These are phyloP conservation scores for Cryoendolithus antarcticus DNA, from an alignment of 2,329 filamentous ascomycete species.

Conservation along the genomic window DNA sequence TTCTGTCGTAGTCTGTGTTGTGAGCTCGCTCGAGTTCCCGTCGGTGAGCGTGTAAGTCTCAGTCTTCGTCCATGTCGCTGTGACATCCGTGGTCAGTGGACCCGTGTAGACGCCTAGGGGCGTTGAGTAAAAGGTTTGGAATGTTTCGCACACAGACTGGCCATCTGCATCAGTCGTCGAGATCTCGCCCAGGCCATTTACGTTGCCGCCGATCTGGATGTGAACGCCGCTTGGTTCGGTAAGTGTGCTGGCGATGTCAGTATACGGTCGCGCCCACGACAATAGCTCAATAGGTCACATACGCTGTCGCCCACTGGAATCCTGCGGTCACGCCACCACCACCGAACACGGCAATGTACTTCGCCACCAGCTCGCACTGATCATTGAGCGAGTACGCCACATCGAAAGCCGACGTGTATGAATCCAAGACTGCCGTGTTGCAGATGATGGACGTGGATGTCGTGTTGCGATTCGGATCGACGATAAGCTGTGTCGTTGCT, in stretches of 20 bases:
- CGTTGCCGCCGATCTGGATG: not conserved
- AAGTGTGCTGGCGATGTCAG: no score
- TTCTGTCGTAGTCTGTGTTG: not conserved
- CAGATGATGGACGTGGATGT: not conserved
- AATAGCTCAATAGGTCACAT: no score
- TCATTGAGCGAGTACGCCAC: not conserved
- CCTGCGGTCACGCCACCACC: not conserved
- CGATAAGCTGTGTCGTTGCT: not conserved
- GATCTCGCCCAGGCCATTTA: not conserved
- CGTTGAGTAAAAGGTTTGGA: not conserved
- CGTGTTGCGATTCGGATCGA: conserved; percentile 1
- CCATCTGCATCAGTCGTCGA: no score
- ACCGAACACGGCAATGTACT: not conserved
- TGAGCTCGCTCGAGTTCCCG: not conserved
- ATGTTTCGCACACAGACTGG: not conserved
- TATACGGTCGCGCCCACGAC: no score
- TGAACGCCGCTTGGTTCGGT: not conserved
- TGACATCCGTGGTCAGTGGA: not conserved
- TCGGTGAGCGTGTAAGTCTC: not conserved
- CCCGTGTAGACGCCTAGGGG: not conserved
- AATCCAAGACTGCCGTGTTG: not conserved
- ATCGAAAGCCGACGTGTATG: not conserved
- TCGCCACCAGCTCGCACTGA: not conserved
- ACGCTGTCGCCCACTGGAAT: no score
- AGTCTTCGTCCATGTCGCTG: not conserved